A percentile compares a stretch with the other conserved stretches of the same genome.
Evolutionary conservation across 2,329 filamentous ascomycete genomes (phyloP).

Genomic region (Microcyclosporella mali): DNA sequence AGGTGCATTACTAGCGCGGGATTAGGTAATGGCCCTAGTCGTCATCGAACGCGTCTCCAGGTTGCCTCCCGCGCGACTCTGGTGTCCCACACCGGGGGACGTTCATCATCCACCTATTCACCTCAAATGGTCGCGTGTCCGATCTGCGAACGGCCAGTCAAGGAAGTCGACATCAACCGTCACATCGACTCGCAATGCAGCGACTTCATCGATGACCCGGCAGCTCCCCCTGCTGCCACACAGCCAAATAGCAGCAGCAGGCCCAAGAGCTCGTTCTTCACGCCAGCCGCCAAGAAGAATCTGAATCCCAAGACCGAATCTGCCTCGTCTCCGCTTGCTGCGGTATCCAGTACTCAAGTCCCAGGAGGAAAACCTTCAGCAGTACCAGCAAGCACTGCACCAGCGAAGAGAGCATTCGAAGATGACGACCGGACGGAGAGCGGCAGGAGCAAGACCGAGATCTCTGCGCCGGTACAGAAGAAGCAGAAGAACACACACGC

Average conservation of each 20-base stretch:
- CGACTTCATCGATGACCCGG: constrained; percentile 55
- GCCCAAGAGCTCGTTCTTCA: constrained; percentile 42
- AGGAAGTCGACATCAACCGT: constrained; percentile 70
- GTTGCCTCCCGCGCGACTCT: too few species aligned
- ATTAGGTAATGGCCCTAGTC: too few species aligned
- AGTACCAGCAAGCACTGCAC: constrained; percentile 18
- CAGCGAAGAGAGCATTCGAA: constrained; percentile 25
- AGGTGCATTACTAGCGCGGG: too few species aligned
- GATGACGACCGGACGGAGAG: constrained; percentile 15
- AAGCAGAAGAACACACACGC: constrained; percentile 61
- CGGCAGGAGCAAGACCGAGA: constrained; percentile 11
- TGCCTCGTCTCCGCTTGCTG: constrained; percentile 16
- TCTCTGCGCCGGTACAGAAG: constrained; percentile 52
- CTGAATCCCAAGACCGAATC: constrained; percentile 25
- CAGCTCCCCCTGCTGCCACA: constrained; percentile 29
- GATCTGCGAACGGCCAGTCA: constrained; percentile 36
- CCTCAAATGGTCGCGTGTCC: constrained; percentile 33
- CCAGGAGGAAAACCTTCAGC: constrained; percentile 10
- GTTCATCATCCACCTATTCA: too few species aligned
- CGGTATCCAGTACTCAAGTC: constrained; percentile 17
- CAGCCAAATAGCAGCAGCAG: constrained; percentile 24
- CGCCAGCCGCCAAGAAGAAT: constrained; percentile 43
- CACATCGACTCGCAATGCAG: constrained; percentile 84
- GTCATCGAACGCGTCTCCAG: too few species aligned
- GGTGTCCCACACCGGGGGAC: too few species aligned